phyloP scores from a whole-genome alignment of 108 stramenopile species.

The Asterionellopsis glacialis region DNA sequence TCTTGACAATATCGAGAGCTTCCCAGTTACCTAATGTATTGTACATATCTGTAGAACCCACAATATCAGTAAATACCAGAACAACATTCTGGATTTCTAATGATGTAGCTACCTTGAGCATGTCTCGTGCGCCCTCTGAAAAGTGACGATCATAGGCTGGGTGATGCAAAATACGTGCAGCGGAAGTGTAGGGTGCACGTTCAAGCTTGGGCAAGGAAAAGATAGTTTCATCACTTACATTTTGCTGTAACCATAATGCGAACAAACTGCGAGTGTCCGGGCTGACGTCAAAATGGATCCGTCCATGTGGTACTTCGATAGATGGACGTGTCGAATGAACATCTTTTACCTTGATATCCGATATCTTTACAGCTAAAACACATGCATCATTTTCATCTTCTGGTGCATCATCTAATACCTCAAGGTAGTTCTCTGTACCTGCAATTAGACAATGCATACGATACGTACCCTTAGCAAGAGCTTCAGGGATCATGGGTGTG shows the following conservation, averaged over 20 bases:
- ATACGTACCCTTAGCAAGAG: slow-evolving; percentile 12
- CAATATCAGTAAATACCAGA: slow-evolving; percentile 26
- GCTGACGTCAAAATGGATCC: slow-evolving; percentile 17
- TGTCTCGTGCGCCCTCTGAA: too few relatives aligned
- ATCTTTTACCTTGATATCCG: slow-evolving; percentile 4
- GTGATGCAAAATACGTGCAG: slow-evolving; percentile 16
- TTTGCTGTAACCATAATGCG: slow-evolving; percentile 19
- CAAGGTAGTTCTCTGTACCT: slow-evolving; percentile 20
- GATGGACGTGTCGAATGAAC: background rate
- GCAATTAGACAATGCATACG: slow-evolving; percentile 35
- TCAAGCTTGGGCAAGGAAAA: slow-evolving; percentile 18
- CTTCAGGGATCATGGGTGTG: slow-evolving; percentile 11
- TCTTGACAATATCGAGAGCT: slow-evolving; percentile 17
- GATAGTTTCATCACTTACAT: slow-evolving; percentile 9
- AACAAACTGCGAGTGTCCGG: slow-evolving; percentile 22
- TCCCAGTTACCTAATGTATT: slow-evolving; percentile 15
- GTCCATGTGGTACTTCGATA: slow-evolving; percentile 19
- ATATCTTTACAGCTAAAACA: background rate
- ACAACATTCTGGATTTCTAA: slow-evolving; percentile 13
- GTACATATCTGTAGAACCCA: slow-evolving; percentile 14
- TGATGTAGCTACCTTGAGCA: too few relatives aligned
- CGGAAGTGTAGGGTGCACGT: slow-evolving; percentile 7
- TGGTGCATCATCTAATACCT: slow-evolving; percentile 9
- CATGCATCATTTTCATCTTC: slow-evolving; percentile 3
- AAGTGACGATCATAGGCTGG: slow-evolving; percentile 13